Base-by-base conservation (phyloP, 192 early-diverging fungal species). In the Coemansia sp. region DNA sequence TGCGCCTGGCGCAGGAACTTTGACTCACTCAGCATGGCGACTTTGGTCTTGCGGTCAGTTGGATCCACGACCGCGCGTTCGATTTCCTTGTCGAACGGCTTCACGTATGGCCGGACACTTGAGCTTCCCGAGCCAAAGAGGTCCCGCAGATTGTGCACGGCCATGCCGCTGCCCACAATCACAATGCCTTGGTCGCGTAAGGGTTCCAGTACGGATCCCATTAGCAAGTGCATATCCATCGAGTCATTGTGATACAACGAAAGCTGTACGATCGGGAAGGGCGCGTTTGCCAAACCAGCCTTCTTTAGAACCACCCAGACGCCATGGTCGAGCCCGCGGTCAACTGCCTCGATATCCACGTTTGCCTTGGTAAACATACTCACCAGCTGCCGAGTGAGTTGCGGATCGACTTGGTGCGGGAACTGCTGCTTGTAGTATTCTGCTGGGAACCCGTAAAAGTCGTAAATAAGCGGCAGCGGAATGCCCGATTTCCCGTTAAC, bases 281-380 rank as follows among this genome's bases (percentile, higher is more conserved):
- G 69, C 20, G 64, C 60, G 11, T 78, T 68, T 0, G 66, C 72
- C 39, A 80, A 61, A 10, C 86, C 71, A n/a, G 85, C 85, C 14
- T 83, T 69, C 34, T 87, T 81, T 20, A 87, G 52, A 4, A 83
- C 84, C 0, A 87, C 83, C 87, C 87, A 89, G 2, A 81, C 80
- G 17, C 87, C 87, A 49, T 89, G 87, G 44, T 89, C 87, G 17
- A 84, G 71, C 3, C 87, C 87, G 11, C 85, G 74, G 28, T 82
- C 70, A 3, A 79, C 70, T 7, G 54, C 45, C 4, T 73, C 63
- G 14, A 80, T 80, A 0, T 70, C 30, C 11, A 86, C 74, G 4
- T 50, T 31, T 51, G 71, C 72, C 50, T 80, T 41, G 0, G 58
- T 46, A n/a, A 89, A 49, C 18, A 85, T 41, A 12, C 81, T 64